Evolutionary conservation across 768 basidiomycete genomes (phyloP).

Genomic region (Omphalotus guepiniiformis): DNA sequence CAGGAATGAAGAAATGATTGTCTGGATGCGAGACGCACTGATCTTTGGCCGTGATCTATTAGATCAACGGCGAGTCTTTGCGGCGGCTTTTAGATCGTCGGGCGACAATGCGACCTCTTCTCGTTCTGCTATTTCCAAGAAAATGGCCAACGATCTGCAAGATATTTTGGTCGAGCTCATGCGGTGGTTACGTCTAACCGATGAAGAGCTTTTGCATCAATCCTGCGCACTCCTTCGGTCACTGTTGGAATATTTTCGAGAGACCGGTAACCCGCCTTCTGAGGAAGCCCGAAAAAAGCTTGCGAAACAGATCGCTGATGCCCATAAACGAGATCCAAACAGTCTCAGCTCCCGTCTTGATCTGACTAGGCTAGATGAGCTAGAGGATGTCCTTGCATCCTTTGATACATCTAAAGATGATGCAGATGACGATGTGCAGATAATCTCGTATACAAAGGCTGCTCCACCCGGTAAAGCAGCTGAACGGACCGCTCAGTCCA

Average conservation of each 20-base stretch:
- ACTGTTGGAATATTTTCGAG: conserved; percentile 72
- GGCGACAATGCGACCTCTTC: conserved; percentile 16
- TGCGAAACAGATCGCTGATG: conserved; percentile 56
- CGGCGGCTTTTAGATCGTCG: conserved; percentile 51
- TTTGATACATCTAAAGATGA: conserved; percentile 53
- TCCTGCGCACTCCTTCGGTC: conserved; percentile 80
- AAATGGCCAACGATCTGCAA: conserved; percentile 77
- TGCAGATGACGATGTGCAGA: conserved; percentile 55
- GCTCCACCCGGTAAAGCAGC: conserved; percentile 2
- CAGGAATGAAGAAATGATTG: conserved; percentile 79
- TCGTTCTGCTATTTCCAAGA: conserved; percentile 28
- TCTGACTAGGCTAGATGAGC: conserved; percentile 51
- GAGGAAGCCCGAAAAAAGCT: conserved; percentile 60
- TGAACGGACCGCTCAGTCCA: neutral
- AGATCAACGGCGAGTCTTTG: conserved; percentile 75
- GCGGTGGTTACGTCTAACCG: conserved; percentile 89
- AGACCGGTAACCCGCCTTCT: conserved; percentile 51
- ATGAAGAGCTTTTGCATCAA: conserved; percentile 87
- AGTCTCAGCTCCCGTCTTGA: conserved; percentile 49
- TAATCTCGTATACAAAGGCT: conserved; percentile 35
- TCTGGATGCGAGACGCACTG: conserved; percentile 98
- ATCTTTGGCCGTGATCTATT: conserved; percentile 89
- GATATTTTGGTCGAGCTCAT: conserved; percentile 74
- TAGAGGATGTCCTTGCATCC: conserved; percentile 61
- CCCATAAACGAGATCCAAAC: conserved; percentile 44